Evolutionary conservation across 176 grass and related monocot species (phyloP).

Genomic region (Cenchrus purpureus): DNA sequence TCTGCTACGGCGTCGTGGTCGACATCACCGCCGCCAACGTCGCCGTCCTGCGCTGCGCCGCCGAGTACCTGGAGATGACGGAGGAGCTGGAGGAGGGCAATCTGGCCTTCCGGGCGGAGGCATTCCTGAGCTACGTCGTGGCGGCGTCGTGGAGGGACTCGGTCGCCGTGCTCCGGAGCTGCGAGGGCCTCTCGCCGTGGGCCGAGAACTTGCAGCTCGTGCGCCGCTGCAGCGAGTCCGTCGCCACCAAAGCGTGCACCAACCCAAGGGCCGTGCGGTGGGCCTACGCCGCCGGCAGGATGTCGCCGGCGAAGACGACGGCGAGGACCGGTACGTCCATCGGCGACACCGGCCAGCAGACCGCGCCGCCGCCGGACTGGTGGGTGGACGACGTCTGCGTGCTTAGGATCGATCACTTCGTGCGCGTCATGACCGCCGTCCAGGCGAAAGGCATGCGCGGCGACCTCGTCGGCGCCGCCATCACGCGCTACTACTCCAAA

Average conservation of each 20-base stretch:
- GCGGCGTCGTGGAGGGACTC: conserved; percentile 7
- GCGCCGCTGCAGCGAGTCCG: neutral
- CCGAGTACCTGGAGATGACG: conserved; percentile 97
- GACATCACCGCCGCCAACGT: conserved; percentile 21
- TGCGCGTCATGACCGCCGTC: conserved; percentile 86
- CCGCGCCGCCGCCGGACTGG: conserved; percentile 69
- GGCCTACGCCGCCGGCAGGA: neutral
- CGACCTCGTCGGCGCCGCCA: conserved; percentile 81
- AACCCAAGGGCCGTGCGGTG: neutral
- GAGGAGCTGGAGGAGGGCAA: conserved; percentile 99
- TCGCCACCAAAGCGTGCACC: conserved; percentile 1
- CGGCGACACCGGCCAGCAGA: conserved; percentile 34
- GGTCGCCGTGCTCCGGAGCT: conserved; percentile 8
- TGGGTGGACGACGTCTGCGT: conserved; percentile 84
- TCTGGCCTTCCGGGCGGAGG: conserved; percentile 30
- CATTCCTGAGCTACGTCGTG: neutral
- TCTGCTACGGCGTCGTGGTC: conserved; percentile 12
- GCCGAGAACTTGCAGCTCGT: conserved; percentile 8
- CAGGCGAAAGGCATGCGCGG: conserved; percentile 94
- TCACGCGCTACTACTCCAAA: conserved; percentile 74
- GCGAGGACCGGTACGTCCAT: conserved; percentile 33
- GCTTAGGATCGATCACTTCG: conserved; percentile 80
- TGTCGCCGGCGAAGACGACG: neutral
- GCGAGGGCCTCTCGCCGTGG: neutral
- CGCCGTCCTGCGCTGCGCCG: conserved; percentile 55